These are phyloP conservation scores for Theileria annulata DNA, from an alignment of 169 alveolate species.

Conservation along the genomic window DNA sequence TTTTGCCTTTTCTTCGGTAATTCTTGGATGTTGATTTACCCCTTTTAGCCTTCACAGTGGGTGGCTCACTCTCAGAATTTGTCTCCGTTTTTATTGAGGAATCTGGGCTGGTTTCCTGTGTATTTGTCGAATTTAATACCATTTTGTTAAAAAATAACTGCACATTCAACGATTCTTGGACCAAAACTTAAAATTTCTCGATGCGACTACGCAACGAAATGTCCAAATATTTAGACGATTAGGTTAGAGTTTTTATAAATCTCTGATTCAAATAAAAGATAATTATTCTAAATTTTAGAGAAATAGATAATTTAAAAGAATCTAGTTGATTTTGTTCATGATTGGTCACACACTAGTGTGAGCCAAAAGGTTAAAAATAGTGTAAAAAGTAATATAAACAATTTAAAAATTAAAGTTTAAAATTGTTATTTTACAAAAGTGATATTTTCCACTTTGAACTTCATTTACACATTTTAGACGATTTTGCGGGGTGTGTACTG, in stretches of 20 bases:
- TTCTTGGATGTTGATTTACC: not conserved
- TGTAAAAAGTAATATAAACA: not conserved
- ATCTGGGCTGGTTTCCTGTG: not conserved
- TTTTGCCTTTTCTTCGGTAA: conserved; percentile 14
- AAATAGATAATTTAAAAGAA: not conserved
- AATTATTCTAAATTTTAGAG: not conserved
- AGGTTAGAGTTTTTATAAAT: not conserved
- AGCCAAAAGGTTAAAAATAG: not conserved
- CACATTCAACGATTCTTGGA: conserved; percentile 6
- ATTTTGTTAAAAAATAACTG: not conserved
- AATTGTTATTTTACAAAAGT: not conserved
- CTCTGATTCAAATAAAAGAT: not conserved
- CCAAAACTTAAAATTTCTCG: not conserved
- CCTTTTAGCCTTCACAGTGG: not conserved
- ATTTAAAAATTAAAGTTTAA: not conserved
- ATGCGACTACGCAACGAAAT: conserved; percentile 16
- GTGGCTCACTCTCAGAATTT: not conserved
- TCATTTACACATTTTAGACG: conserved; percentile 6
- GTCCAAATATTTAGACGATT: not conserved
- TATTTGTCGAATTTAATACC: not conserved
- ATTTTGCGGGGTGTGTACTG: conserved; percentile 22
- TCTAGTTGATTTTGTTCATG: not conserved
- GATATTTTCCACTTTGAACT: not conserved
- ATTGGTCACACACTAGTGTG: not conserved
- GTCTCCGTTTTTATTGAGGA: not conserved